Percentiles rank a stretch among this genome's conserved stretches.
phyloP scores from a whole-genome alignment of 768 basidiomycete species.

The Asterophora lycoperdoides region DNA sequence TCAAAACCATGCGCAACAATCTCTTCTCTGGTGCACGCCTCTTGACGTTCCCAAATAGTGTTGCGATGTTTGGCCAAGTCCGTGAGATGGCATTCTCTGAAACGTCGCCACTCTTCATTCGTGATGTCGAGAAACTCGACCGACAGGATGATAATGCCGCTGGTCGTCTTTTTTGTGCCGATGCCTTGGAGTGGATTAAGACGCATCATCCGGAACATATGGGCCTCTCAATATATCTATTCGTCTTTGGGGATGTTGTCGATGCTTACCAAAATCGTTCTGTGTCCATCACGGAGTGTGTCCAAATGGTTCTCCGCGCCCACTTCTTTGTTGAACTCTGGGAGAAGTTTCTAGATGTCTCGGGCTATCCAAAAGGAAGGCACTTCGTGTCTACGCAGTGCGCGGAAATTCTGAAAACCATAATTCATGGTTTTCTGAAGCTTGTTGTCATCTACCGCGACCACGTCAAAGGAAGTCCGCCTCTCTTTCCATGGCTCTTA shows the following conservation, averaged over 20 bases:
- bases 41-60: slow-evolving; percentile 23
- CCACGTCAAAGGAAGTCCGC: neutral
- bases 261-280: neutral
- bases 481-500: neutral
- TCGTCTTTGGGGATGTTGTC: slow-evolving; percentile 11
- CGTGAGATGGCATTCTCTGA: no score
- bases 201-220: slow-evolving; percentile 20
- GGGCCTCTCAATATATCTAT: slow-evolving; percentile 28
- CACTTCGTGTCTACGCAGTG: no score
- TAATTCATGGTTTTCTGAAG: neutral
- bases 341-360: no score
- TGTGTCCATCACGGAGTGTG: neutral
- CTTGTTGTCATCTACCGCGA: neutral
- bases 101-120: neutral
- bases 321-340: neutral
- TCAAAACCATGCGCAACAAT: slow-evolving; percentile 31
- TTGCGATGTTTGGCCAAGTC: neutral
- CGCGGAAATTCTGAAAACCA: neutral
- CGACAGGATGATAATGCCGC: slow-evolving; percentile 43
- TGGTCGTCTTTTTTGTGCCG: slow-evolving; percentile 32
- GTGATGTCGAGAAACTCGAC: neutral
- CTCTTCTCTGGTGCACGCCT: slow-evolving; percentile 27
- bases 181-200: slow-evolving; percentile 21
- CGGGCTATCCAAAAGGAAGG: no score
- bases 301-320: neutral